Evolutionary conservation across 345 rosid species (phyloP).

Genomic region (thale cress (Arabidopsis thaliana)): DNA sequence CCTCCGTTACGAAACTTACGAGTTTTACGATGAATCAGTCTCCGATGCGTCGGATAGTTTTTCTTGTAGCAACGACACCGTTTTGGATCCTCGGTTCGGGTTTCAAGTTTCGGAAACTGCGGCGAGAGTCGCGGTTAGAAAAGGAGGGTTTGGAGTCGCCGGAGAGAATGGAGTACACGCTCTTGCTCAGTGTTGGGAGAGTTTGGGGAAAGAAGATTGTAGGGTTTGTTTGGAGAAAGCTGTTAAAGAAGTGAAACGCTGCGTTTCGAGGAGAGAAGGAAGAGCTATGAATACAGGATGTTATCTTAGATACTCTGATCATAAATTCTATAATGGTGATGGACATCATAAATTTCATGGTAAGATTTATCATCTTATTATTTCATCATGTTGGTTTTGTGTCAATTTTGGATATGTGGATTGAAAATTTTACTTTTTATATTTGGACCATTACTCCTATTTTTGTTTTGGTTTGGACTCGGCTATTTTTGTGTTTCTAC

Average conservation of each 20-base stretch:
- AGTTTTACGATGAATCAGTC: constrained; percentile 45
- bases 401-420: neutral
- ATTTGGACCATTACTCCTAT: neutral
- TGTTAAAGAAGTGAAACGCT: constrained; percentile 36
- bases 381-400: neutral
- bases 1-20: constrained; percentile 52
- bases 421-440: neutral
- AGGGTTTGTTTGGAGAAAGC: constrained; percentile 50
- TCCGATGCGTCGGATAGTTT: constrained; percentile 33
- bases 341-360: constrained; percentile 19
- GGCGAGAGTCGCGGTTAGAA: constrained; percentile 17
- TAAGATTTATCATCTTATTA: neutral
- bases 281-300: constrained; percentile 55
- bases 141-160: constrained; percentile 45
- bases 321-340: constrained; percentile 40
- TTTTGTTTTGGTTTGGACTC: no score
- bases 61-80: constrained; percentile 38
- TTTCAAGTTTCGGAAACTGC: constrained; percentile 19
- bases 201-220: constrained; percentile 45
- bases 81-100: constrained; percentile 21
- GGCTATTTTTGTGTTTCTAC: no score
- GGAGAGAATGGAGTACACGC: constrained; percentile 44
- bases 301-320: constrained; percentile 51
- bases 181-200: constrained; percentile 58
- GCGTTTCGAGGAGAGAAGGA: constrained; percentile 54